These are phyloP conservation scores for Fusarium subtropicale DNA, from an alignment of 2,329 filamentous ascomycete species.

Conservation along the genomic window DNA sequence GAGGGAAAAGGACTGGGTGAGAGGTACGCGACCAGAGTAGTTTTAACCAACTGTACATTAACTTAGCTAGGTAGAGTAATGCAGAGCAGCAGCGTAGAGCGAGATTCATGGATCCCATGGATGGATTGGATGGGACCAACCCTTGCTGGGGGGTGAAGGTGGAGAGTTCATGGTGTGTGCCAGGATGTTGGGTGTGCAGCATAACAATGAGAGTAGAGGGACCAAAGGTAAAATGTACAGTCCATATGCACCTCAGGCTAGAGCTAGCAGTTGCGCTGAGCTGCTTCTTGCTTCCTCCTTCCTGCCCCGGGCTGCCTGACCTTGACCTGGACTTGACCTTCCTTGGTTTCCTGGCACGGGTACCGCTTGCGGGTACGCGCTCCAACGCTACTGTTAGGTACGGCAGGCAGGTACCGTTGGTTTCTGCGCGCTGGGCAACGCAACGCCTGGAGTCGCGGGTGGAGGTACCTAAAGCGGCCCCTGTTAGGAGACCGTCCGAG, in stretches of 20 bases:
- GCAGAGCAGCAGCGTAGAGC: conserved; percentile 15
- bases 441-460: conserved; percentile 29
- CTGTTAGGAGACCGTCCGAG: conserved; percentile 35
- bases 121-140: conserved; percentile 25
- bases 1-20: conserved; percentile 68
- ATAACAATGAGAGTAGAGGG: background rate
- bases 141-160: conserved; percentile 11
- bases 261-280: background rate
- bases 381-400: background rate
- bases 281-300: conserved; percentile 4
- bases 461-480: conserved; percentile 35
- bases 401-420: conserved; percentile 31
- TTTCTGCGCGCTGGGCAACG: conserved; percentile 32
- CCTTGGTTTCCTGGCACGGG: conserved; percentile 33
- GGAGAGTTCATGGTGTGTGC: conserved; percentile 12
- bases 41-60: conserved; percentile 49
- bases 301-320: conserved; percentile 10
- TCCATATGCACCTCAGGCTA: conserved; percentile 3
- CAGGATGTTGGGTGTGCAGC: conserved; percentile 24
- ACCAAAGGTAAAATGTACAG: background rate
- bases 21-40: conserved; percentile 52
- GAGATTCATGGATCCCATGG: conserved; percentile 24
- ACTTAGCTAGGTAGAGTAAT: conserved; percentile 14
- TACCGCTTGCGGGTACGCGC: conserved; percentile 36
- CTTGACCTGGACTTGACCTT: conserved; percentile 2